These are phyloP conservation scores for Zygosaccharomyces sapae DNA, from an alignment of 1,139 yeast species.

Conservation along the genomic window DNA sequence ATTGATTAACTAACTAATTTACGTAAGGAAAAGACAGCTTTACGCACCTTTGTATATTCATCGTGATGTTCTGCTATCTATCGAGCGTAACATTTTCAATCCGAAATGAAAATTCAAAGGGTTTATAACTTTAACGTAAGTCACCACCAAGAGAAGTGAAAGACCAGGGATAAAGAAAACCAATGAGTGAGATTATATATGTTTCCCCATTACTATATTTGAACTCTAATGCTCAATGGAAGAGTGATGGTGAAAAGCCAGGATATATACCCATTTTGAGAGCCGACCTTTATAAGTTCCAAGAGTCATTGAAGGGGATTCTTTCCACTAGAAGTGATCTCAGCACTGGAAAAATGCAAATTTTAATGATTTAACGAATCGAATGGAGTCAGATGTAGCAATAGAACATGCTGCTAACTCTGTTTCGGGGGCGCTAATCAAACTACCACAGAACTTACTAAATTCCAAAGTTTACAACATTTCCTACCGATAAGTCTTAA, in stretches of 20 bases:
- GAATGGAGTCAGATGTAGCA: background rate
- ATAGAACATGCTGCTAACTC: background rate
- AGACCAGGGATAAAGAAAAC: background rate
- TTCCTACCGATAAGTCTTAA: conserved; percentile 28
- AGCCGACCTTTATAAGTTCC: conserved; percentile 25
- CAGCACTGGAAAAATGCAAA: background rate
- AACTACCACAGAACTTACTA: conserved; percentile 2
- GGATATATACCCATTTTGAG: conserved; percentile 31
- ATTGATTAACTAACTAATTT: background rate
- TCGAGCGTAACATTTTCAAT: background rate
- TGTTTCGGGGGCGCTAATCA: background rate
- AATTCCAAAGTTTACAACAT: conserved; percentile 22
- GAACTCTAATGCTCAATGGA: conserved; percentile 23
- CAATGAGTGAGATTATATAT: conserved; percentile 26
- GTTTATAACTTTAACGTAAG: conserved; percentile 1
- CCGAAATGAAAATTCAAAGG: conserved; percentile 4
- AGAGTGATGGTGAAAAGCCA: conserved; percentile 21
- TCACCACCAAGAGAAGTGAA: conserved; percentile 4
- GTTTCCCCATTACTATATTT: conserved; percentile 30
- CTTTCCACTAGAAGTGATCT: conserved; percentile 7
- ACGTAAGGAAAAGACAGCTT: background rate
- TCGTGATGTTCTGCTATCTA: background rate
- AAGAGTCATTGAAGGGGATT: conserved; percentile 17
- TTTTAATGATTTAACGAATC: background rate
- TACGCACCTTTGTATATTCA: background rate